Conservation (phyloP, 2,329 filamentous ascomycete genomes). For the Talaromyces piceae region DNA sequence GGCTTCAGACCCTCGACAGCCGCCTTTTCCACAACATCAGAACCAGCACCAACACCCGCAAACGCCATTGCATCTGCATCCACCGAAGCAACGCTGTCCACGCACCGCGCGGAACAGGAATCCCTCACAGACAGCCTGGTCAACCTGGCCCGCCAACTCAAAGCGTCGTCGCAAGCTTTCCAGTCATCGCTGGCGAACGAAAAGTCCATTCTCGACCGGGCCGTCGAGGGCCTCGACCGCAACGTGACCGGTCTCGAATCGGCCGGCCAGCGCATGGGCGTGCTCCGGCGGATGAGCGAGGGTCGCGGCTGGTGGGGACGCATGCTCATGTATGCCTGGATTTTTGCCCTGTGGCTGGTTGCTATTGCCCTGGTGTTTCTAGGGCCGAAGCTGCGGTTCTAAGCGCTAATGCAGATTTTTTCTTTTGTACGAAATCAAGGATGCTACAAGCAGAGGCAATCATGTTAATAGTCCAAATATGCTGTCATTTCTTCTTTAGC, state of each 20-base stretch:
- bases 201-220: slow-evolving; percentile 63
- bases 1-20: neutral
- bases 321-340: slow-evolving; percentile 75
- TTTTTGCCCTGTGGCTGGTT: slow-evolving; percentile 72
- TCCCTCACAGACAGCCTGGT: slow-evolving; percentile 73
- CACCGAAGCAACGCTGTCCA: slow-evolving; percentile 62
- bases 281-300: slow-evolving; percentile 71
- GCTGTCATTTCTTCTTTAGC: slow-evolving; percentile 1
- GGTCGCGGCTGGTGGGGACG: slow-evolving; percentile 81
- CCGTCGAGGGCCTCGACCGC: slow-evolving; percentile 67
- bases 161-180: slow-evolving; percentile 66
- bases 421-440: neutral
- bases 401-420: slow-evolving; percentile 19
- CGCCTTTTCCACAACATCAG: slow-evolving; percentile 14
- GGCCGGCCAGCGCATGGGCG: slow-evolving; percentile 69
- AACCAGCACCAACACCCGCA: too few species aligned
- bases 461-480: slow-evolving; percentile 1
- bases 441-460: neutral
- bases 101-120: slow-evolving; percentile 77
- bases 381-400: slow-evolving; percentile 82
- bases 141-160: slow-evolving; percentile 68
- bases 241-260: slow-evolving; percentile 69
- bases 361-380: slow-evolving; percentile 76
- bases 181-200: slow-evolving; percentile 64
- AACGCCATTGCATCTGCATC: slow-evolving; percentile 8